Evolutionary conservation across 1,139 yeast species (phyloP), one percentile per base, ranked within the genome.

Genomic region (Yamadazyma trypodendri): DNA sequence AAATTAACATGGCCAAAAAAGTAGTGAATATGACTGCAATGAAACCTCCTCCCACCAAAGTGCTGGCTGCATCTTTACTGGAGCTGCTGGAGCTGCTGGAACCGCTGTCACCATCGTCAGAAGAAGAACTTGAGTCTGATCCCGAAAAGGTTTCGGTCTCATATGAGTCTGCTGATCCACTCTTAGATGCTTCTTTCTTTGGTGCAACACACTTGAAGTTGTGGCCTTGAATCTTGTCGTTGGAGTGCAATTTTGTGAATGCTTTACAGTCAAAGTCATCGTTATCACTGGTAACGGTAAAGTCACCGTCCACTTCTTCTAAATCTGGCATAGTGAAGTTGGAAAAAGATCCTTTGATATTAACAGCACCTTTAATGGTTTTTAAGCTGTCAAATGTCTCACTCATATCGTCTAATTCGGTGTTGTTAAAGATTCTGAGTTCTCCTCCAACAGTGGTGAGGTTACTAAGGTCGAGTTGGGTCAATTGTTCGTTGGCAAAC

Each of bases 121-220:
- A 13, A 24, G 37, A n/a, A 16, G 39, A 33, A 18, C 44, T 34
- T 24, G 48, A 42, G 12, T 40, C 40, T 17, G 51, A 37, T 18
- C 49, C 50, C 17, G 46, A 39, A 18, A 53, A 44, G 23, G 52
- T 40, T 34, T 52, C 47, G 14, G 58, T 49, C 30, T 46, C 46
- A 16, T 51, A 42, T 11, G 55, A 38, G 11, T 46, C 38, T 30
- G 48, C 40, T 13, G 50, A 42, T 25, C 46, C 45, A 13, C 56
- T 42, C 17, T 49, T 32, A 11, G 57, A 44, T 21, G 54, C 43
- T 24, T 57, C 37, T 38, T 48, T 45, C 34, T 49, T 42, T 33
- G 72, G 71, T 32, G 71, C 60, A 18, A 70, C 53, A 59, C 77
- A 71, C 48, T 59, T 60, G 57, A 55, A 68, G 62, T 69, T 68